Conservation (phyloP, 2,329 filamentous ascomycete species). For the Sphaerulina populicola region DNA sequence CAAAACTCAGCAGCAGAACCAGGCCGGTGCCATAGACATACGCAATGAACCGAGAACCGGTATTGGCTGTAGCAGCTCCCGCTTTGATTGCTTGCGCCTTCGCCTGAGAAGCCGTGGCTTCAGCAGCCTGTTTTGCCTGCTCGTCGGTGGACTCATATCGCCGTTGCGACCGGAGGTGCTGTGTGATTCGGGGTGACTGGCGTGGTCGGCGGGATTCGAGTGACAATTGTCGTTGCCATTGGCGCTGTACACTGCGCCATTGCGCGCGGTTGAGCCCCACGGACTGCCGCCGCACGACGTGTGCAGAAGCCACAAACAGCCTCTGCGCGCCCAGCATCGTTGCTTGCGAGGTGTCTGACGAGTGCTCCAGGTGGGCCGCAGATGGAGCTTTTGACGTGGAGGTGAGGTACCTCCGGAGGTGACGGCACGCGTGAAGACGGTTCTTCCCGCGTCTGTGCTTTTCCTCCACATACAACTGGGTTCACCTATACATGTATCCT, state of each 20-base stretch:
- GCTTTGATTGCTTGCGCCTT: constrained; percentile 26
- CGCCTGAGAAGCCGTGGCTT: background rate
- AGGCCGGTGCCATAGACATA: constrained; percentile 49
- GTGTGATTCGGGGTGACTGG: constrained; percentile 8
- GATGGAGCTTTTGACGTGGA: no score
- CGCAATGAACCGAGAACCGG: constrained; percentile 42
- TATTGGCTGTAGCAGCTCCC: constrained; percentile 29
- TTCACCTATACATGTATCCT: no score
- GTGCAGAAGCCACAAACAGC: constrained; percentile 18
- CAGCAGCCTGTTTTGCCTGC: constrained; percentile 1
- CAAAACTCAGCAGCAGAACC: constrained; percentile 39
- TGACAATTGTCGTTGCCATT: constrained; percentile 24
- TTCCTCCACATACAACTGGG: no score
- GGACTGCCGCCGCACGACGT: constrained; percentile 16
- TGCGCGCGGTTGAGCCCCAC: constrained; percentile 18
- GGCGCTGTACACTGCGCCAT: constrained; percentile 21
- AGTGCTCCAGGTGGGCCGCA: no score
- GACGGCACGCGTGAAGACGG: no score
- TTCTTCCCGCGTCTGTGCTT: no score
- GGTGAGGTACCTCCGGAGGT: no score
- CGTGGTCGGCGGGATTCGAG: constrained; percentile 5
- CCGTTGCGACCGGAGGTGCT: constrained; percentile 9
- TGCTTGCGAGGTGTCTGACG: constrained; percentile 1
- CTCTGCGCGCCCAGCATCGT: constrained; percentile 21
- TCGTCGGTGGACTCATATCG: constrained; percentile 15